phyloP scores from a whole-genome alignment of 2,329 filamentous ascomycete species.

The Aureobasidium sp. region DNA sequence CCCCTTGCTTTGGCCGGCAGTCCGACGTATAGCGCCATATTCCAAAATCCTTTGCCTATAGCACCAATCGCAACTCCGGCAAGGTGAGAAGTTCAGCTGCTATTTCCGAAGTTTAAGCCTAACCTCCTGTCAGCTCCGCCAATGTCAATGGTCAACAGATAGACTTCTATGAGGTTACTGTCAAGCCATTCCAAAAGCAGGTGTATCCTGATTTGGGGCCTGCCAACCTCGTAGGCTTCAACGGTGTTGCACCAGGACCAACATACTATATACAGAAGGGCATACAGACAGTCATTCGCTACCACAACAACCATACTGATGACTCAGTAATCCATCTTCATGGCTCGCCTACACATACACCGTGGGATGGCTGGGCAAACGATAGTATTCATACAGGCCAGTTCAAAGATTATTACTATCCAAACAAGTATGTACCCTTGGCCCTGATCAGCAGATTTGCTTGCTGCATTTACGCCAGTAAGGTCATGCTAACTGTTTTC shows the following conservation, averaged over 20 bases:
- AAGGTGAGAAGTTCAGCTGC: slow-evolving; percentile 1
- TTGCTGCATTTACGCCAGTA: too few relatives aligned
- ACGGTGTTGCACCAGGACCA: slow-evolving; percentile 46
- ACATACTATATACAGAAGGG: slow-evolving; percentile 41
- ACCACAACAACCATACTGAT: slow-evolving; percentile 40
- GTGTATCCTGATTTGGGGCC: slow-evolving; percentile 32
- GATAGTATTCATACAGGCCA: slow-evolving; percentile 46
- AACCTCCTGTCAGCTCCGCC: neutral
- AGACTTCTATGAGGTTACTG: slow-evolving; percentile 41
- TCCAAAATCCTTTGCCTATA: slow-evolving; percentile 14
- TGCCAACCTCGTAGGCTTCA: slow-evolving; percentile 39
- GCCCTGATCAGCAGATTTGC: neutral
- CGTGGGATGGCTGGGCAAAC: slow-evolving; percentile 48
- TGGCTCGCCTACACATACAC: slow-evolving; percentile 39
- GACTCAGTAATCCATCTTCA: slow-evolving; percentile 45
- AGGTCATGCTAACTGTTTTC: neutral
- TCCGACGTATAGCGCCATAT: slow-evolving; percentile 15
- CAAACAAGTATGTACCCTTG: slow-evolving; percentile 33
- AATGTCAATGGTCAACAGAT: slow-evolving; percentile 24
- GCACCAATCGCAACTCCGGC: slow-evolving; percentile 14
- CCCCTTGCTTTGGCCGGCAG: slow-evolving; percentile 7
- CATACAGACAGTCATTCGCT: slow-evolving; percentile 43
- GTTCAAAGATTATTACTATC: slow-evolving; percentile 57
- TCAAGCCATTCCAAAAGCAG: slow-evolving; percentile 33
- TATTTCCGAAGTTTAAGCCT: neutral